Base-by-base conservation (phyloP, 495 filamentous ascomycete species). In the Talaromyces liani region DNA sequence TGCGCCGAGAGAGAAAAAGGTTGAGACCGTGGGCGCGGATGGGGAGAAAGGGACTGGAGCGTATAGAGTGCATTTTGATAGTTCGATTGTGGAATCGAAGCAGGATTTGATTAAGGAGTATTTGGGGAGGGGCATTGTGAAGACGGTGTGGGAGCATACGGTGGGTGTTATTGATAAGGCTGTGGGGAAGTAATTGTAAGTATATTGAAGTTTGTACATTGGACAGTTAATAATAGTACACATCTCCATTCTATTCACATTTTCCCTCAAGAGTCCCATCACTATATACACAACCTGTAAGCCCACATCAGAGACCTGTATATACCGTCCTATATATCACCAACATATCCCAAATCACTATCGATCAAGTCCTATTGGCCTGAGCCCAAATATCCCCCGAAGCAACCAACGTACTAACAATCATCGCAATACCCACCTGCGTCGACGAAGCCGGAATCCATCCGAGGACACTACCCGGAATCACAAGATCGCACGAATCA, bases 351-450 rank as follows among this genome's bases (percentile, higher is more conserved):
- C 14, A 14, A 41, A 4, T 9, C 18, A 24, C 4, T 54, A 54
- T 9, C 49, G 10, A 54, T 54, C 24, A 54, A 14, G 2, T 24
- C 39, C 20, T 61, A 36, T 62, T 62, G 12, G 22, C 59, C 58
- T 57, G 56, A 10, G 62, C 79, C 86, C 86, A 90, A 9, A 88
- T 79, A 67, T 85, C 84, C 67, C 75, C 63, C 8, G 75, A 77
- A 24, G 83, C 82, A 68, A 88, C 65, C 24, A 83, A 59, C 6
- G 87, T 87, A 65, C 85, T 88, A 33, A 79, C 65, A 22, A 86
- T 71, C 81, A 84, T 85, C 18, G 77, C 73, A 36, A 78, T 49
- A 4, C 80, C 83, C 14, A 87, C 76, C 14, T 71, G 73, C 36
- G 77, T 72, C 5, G 79, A 73, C 1, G 71, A 67, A 0, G 76